A percentile compares a stretch with the other conserved stretches of the same genome.
phyloP scores from a whole-genome alignment of 495 filamentous ascomycete species.

The Amniculicola lignicola region DNA sequence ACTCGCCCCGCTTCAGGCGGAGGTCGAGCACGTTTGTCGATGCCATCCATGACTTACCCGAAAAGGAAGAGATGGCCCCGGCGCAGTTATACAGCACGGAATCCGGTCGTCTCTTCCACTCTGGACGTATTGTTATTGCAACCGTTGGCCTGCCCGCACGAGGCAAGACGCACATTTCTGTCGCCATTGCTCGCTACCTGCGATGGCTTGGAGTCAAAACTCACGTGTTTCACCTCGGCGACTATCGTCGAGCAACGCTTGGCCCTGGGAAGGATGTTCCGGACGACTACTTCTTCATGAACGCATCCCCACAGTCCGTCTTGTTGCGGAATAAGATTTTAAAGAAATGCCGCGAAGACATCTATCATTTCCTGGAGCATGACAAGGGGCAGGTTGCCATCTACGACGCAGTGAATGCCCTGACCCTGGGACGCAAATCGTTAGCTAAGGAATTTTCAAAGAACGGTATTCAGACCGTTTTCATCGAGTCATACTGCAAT shows the following conservation, averaged over 20 bases:
- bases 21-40: conserved; percentile 94
- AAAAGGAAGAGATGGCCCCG: conserved; percentile 81
- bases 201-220: conserved; percentile 99
- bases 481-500: conserved; percentile 92
- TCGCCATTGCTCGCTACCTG: conserved; percentile 90
- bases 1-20: conserved; percentile 76
- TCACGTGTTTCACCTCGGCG: conserved; percentile 92
- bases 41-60: conserved; percentile 90
- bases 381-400: conserved; percentile 99
- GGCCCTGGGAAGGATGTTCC: conserved; percentile 84
- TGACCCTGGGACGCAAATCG: conserved; percentile 75
- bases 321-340: conserved; percentile 93
- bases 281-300: conserved; percentile 96
- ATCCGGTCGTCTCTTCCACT: conserved; percentile 94
- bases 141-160: conserved; percentile 94
- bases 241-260: conserved; percentile 90
- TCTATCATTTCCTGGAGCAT: conserved; percentile 90
- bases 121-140: conserved; percentile 92
- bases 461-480: conserved; percentile 91
- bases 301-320: conserved; percentile 83
- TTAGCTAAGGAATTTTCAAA: conserved; percentile 95
- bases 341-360: conserved; percentile 95
- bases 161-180: conserved; percentile 98
- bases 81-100: conserved; percentile 98
- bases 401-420: conserved; percentile 97